phyloP scores from a whole-genome alignment of 306 rosid genomes.

The Ormosia semicastrata region DNA sequence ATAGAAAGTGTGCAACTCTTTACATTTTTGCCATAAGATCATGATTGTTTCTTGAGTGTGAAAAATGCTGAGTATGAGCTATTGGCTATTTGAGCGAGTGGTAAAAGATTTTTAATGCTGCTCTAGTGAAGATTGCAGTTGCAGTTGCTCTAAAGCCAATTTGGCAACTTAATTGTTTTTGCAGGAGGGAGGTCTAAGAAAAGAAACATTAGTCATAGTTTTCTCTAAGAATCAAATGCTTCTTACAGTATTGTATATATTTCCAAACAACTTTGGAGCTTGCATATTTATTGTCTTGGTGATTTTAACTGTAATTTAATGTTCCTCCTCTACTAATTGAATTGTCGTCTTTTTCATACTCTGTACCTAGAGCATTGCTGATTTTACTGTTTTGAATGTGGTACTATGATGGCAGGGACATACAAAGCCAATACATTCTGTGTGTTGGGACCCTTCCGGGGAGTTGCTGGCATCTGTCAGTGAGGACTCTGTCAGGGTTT shows the following conservation, averaged over 20 bases:
- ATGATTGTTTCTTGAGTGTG: not conserved
- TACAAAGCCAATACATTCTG: constrained; percentile 67
- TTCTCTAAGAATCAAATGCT: not conserved
- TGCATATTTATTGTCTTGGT: not conserved
- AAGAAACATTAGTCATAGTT: not conserved
- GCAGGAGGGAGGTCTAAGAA: not conserved
- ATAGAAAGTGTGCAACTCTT: not conserved
- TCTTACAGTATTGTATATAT: not conserved
- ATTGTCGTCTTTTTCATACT: not conserved
- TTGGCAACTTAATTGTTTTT: not conserved
- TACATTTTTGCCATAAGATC: not conserved
- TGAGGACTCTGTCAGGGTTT: constrained; percentile 94
- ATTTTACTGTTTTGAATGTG: constrained; percentile 29
- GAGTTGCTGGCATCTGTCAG: constrained; percentile 93
- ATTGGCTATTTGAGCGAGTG: not conserved
- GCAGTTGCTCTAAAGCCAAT: not conserved
- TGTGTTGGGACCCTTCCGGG: constrained; percentile 93
- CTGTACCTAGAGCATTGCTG: not conserved
- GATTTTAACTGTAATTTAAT: not conserved
- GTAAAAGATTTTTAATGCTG: not conserved
- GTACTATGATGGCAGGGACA: constrained; percentile 70
- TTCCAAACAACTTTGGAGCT: not conserved
- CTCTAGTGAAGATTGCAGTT: not conserved
- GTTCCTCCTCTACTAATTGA: not conserved
- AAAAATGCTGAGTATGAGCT: not conserved